phyloP scores from a whole-genome alignment of 257 asterid species.

The Solanum piurae region DNA sequence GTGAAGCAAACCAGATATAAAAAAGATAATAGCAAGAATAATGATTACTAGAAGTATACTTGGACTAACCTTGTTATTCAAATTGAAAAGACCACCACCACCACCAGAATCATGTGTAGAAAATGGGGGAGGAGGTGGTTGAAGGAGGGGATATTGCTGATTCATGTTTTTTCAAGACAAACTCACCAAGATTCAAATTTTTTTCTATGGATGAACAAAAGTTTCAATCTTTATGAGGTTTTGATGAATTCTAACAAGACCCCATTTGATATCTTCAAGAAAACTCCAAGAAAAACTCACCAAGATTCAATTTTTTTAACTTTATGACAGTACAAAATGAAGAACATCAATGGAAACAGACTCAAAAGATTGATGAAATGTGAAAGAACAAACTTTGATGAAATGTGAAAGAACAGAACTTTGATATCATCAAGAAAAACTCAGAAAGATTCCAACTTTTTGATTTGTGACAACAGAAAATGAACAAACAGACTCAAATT shows the following conservation, averaged over 20 bases:
- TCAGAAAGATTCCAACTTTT: neutral
- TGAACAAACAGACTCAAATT: neutral
- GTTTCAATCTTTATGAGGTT: neutral
- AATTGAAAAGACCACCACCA: constrained; percentile 17
- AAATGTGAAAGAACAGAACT: neutral
- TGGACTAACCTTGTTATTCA: constrained; percentile 66
- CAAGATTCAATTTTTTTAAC: constrained; percentile 17
- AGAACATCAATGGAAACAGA: neutral
- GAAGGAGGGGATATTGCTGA: constrained; percentile 29
- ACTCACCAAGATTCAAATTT: constrained; percentile 12
- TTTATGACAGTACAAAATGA: neutral
- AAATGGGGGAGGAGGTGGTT: constrained; percentile 36
- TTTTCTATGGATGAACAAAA: neutral
- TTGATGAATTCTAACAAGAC: constrained; percentile 23
- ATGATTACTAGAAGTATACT: constrained; percentile 60
- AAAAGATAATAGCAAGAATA: constrained; percentile 73
- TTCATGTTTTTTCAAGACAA: constrained; percentile 21
- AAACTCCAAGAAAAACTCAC: neutral
- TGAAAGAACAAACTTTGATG: neutral
- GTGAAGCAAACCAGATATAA: constrained; percentile 73
- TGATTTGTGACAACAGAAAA: neutral
- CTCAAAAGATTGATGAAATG: neutral
- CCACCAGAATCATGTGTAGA: neutral
- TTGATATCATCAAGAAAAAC: no score
- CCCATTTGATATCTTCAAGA: constrained; percentile 17